A percentile compares a stretch with the other conserved stretches of the same genome.
Conservation (phyloP, 371 early-diverging fungal species). For the Mortierella sp. region DNA sequence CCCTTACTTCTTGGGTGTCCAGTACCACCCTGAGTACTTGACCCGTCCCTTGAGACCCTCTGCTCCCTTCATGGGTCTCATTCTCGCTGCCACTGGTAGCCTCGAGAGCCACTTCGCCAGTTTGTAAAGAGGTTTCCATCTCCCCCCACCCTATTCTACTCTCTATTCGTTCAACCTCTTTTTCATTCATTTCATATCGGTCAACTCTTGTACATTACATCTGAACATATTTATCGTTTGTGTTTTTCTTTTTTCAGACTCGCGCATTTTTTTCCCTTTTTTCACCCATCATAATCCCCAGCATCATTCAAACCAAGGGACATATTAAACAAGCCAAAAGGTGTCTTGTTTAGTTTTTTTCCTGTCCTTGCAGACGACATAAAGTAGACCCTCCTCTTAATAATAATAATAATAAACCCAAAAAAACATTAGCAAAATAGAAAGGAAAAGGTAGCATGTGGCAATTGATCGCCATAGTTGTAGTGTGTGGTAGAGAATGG, state of each 20-base stretch:
- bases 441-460: too few species aligned
- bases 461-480: too few species aligned
- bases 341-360: too few species aligned
- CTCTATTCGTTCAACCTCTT: conserved; percentile 6
- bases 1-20: conserved; percentile 97
- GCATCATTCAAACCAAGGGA: too few species aligned
- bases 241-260: background rate
- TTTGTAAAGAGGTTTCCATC: conserved; percentile 22
- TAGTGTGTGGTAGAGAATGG: too few species aligned
- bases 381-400: background rate
- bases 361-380: too few species aligned
- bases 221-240: too few species aligned
- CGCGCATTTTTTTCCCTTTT: background rate
- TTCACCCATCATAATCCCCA: too few species aligned
- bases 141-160: background rate
- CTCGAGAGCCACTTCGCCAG: conserved; percentile 57
- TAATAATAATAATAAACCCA: background rate
- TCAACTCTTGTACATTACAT: too few species aligned
- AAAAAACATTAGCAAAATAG: too few species aligned
- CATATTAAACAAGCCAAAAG: too few species aligned
- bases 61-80: conserved; percentile 94
- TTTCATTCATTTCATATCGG: background rate
- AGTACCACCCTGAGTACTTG: conserved; percentile 99
- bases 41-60: conserved; percentile 95
- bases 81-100: conserved; percentile 82